phyloP scores from a whole-genome alignment of 192 early-diverging fungal species.

The Bifiguratus adelaidae region DNA sequence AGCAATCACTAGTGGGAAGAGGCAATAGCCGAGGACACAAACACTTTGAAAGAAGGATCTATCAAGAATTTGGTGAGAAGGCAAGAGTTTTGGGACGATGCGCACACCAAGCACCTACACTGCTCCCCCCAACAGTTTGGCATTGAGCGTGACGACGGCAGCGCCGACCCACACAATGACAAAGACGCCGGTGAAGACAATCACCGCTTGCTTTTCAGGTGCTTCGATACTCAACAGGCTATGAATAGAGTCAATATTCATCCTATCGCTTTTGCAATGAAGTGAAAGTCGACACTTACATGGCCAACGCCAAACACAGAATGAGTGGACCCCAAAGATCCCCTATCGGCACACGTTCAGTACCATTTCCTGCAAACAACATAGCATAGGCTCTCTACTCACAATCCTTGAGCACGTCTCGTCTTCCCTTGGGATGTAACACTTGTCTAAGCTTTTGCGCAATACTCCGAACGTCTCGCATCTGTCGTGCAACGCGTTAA shows the following conservation, averaged over 20 bases:
- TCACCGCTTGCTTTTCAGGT: slow-evolving; percentile 65
- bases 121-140: slow-evolving; percentile 87
- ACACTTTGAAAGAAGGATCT: slow-evolving; percentile 96
- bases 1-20: slow-evolving; percentile 84
- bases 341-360: slow-evolving; percentile 58
- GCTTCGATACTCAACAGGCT: slow-evolving; percentile 75
- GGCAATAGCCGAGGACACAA: slow-evolving; percentile 93
- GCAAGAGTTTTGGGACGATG: slow-evolving; percentile 1
- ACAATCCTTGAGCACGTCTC: slow-evolving; percentile 69
- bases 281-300: slow-evolving; percentile 36
- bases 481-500: slow-evolving; percentile 18
- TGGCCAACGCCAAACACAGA: slow-evolving; percentile 82
- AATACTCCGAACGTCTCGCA: slow-evolving; percentile 63
- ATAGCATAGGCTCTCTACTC: slow-evolving; percentile 11
- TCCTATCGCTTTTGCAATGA: not conserved
- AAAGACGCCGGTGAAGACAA: slow-evolving; percentile 88
- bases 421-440: slow-evolving; percentile 47
- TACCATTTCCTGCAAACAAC: slow-evolving; percentile 24
- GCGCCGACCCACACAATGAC: slow-evolving; percentile 93
- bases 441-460: slow-evolving; percentile 66
- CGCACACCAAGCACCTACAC: slow-evolving; percentile 42
- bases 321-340: slow-evolving; percentile 95
- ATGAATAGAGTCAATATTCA: not conserved
- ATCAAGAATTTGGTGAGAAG: not conserved
- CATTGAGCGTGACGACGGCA: slow-evolving; percentile 90